phyloP scores from a whole-genome alignment of 257 asterid species.

The Anisodus acutangulus region DNA sequence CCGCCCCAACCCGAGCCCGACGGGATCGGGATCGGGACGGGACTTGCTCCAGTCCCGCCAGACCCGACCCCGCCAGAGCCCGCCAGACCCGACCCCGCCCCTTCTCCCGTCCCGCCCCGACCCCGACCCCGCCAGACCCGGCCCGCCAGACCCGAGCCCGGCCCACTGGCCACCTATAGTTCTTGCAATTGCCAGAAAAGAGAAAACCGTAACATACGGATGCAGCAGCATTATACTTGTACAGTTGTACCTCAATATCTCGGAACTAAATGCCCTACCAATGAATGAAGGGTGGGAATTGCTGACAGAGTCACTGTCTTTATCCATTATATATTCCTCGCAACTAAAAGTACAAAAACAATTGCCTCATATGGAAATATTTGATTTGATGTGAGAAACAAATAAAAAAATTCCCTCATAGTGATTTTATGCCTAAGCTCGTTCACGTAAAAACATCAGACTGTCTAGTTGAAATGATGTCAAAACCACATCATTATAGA shows the following conservation, averaged over 20 bases:
- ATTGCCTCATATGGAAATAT: not conserved
- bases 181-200: not conserved
- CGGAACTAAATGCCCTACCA: not conserved
- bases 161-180: no score
- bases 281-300: constrained; percentile 22
- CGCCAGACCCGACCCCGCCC: no score
- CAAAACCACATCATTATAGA: constrained; percentile 3
- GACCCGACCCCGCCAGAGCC: no score
- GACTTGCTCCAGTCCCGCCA: no score
- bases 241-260: not conserved
- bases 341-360: not conserved
- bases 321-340: constrained; percentile 17
- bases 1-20: no score
- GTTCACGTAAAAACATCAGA: not conserved
- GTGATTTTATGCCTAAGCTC: constrained; percentile 14
- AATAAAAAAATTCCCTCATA: no score
- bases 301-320: constrained; percentile 29
- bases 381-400: no score
- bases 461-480: not conserved
- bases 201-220: not conserved
- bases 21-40: no score
- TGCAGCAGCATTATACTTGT: not conserved
- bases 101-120: no score
- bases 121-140: no score
- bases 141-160: no score